Evolutionary conservation across 2,329 filamentous ascomycete species (phyloP).

Genomic region (Penicillium corylophilum): DNA sequence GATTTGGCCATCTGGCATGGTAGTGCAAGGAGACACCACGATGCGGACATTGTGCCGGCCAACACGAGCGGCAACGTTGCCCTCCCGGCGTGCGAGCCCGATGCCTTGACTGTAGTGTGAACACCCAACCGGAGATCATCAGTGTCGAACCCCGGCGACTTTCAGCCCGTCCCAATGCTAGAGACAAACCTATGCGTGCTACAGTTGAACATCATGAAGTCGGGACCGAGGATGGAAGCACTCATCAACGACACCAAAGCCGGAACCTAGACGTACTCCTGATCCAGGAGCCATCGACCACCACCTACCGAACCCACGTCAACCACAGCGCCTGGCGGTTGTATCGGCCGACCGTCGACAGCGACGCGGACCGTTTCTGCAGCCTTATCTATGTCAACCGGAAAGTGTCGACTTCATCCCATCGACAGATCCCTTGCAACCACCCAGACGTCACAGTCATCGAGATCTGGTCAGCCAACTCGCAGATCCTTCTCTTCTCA

Average conservation of each 20-base stretch:
- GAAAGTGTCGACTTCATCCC: slow-evolving; percentile 21
- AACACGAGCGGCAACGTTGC: too few relatives aligned
- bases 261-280: slow-evolving; percentile 24
- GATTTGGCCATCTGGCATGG: too few relatives aligned
- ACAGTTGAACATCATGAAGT: slow-evolving; percentile 26
- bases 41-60: too few relatives aligned
- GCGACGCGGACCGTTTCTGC: slow-evolving; percentile 9
- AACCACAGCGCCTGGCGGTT: slow-evolving; percentile 26
- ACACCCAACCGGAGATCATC: too few relatives aligned
- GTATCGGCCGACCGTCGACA: slow-evolving; percentile 20
- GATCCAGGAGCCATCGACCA: slow-evolving; percentile 18
- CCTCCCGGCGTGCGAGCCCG: too few relatives aligned
- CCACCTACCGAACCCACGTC: slow-evolving; percentile 17
- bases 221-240: slow-evolving; percentile 23
- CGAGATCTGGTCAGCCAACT: slow-evolving; percentile 18
- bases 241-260: slow-evolving; percentile 28
- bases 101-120: too few relatives aligned
- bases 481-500: slow-evolving; percentile 17
- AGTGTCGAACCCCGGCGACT: too few relatives aligned
- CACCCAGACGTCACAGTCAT: slow-evolving; percentile 23
- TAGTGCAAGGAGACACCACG: too few relatives aligned
- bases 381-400: slow-evolving; percentile 28
- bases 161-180: background rate
- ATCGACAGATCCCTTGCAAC: slow-evolving; percentile 23
- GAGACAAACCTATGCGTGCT: slow-evolving; percentile 19